Conservation (phyloP, 2,329 filamentous ascomycete genomes). For the Aspergillus brasiliensis region DNA sequence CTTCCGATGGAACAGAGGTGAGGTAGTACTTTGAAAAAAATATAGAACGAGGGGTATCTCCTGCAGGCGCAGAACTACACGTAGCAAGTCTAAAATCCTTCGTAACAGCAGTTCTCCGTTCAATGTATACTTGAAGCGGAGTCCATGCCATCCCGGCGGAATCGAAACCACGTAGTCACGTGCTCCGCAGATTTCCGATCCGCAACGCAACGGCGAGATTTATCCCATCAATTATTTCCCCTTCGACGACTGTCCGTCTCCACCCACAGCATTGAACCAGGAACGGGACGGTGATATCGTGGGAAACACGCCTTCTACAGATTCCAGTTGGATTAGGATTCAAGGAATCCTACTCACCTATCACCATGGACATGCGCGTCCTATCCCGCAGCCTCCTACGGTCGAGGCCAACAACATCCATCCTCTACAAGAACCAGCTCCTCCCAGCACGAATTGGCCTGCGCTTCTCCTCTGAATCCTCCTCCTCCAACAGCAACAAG, state of each 20-base stretch:
- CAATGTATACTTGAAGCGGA: not conserved
- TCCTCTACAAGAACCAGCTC: conserved; percentile 22
- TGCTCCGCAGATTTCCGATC: conserved; percentile 16
- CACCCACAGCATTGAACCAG: not conserved
- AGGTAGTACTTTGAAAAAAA: no score
- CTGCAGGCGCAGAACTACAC: not conserved
- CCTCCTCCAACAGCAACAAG: conserved; percentile 4
- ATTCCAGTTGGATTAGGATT: not conserved
- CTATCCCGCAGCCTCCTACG: conserved; percentile 38
- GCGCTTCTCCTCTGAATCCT: conserved; percentile 19
- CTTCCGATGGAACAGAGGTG: not conserved
- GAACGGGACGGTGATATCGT: no score
- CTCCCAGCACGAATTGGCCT: conserved; percentile 9
- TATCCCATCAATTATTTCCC: conserved; percentile 2
- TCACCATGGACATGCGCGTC: conserved; percentile 36
- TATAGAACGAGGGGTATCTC: not conserved
- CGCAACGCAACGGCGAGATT: conserved; percentile 16
- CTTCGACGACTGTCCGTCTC: not conserved
- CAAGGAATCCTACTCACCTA: not conserved
- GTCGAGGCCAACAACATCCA: conserved; percentile 31
- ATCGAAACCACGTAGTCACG: conserved; percentile 12
- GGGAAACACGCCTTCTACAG: not conserved
- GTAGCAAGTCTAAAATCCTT: not conserved
- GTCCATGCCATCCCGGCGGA: not conserved
- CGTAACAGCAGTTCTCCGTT: not conserved